Base-by-base conservation (phyloP, 805 yeast species). In the Yarrowia deformans region DNA sequence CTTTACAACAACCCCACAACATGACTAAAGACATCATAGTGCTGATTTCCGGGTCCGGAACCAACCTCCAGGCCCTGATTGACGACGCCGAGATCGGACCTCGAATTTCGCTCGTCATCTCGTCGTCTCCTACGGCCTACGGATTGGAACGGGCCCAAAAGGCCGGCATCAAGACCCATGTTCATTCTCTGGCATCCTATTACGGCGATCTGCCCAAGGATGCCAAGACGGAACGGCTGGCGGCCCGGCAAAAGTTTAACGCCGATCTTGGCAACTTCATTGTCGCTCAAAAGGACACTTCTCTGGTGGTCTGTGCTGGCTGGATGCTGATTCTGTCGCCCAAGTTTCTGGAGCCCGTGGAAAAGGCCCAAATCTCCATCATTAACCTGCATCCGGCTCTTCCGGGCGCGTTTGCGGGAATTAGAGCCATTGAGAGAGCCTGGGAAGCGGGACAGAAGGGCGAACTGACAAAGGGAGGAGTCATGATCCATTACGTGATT, bases 331-430 rank as follows among this genome's bases (percentile, higher is more conserved):
- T 95, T 70, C 82, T 95, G 70, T 90, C 97, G 0, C 88, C 91
- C 3, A 82, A 86, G 23, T 93, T 92, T 73, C 82, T 95, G 70
- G 79, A 81, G 48, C 93, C 93, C 3, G 78, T 93, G 42, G 85
- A 82, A 64, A 77, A 83, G 2, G 86, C 83, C 3, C 81, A 84
- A 1, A 84, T 93, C 37, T 91, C 93, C 45, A 93, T 95, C 72
- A 93, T 95, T 75, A 95, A 95, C 76, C 81, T 95, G 70, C 99
- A 95, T 77, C 99, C 99, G 6, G 98, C 99, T 0, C 85, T 95
- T 70, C 99, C 99, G 0, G 97, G 97, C 35, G 93, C 93, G 6
- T 95, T 94, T 81, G 98, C 94, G 70, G 99, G 99, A 6, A 94
- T 97, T 12, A 93, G 91, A 80, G 98, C 99, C 12, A 95, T 95